Evolutionary conservation across 2,329 filamentous ascomycete species (phyloP).

Genomic region (Monosporascus sp.): DNA sequence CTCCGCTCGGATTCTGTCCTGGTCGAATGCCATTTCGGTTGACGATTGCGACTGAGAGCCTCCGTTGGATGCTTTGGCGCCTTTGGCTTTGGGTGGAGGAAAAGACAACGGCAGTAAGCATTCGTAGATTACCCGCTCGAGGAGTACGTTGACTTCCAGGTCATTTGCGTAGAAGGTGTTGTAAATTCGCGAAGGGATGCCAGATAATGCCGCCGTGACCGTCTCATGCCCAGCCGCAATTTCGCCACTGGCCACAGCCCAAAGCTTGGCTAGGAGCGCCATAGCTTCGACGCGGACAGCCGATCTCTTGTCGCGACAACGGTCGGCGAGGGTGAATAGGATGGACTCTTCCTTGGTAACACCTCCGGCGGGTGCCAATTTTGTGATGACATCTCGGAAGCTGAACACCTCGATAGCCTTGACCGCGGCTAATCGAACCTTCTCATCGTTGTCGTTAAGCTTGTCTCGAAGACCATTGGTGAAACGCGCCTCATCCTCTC

Average conservation of each 20-base stretch:
- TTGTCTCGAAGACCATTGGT: conserved; percentile 72
- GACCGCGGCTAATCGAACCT: conserved; percentile 83
- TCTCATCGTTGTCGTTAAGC: conserved; percentile 83
- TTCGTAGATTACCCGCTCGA: conserved; percentile 83
- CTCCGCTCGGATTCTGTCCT: conserved; percentile 75
- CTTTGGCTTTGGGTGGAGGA: conserved; percentile 61
- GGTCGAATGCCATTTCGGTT: conserved; percentile 47
- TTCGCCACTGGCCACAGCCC: conserved; percentile 88
- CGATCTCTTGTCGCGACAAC: conserved; percentile 80
- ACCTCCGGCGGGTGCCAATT: conserved; percentile 71
- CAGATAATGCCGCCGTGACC: conserved; percentile 68
- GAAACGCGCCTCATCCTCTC: conserved; percentile 72
- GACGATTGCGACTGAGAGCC: conserved; percentile 46
- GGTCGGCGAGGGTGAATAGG: conserved; percentile 75
- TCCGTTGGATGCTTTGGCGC: conserved; percentile 56
- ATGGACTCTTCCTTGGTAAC: conserved; percentile 73
- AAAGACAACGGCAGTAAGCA: conserved; percentile 85
- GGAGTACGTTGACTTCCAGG: conserved; percentile 72
- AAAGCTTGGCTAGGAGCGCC: conserved; percentile 76
- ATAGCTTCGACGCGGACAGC: conserved; percentile 82
- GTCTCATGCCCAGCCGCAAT: conserved; percentile 77
- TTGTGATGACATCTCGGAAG: conserved; percentile 74
- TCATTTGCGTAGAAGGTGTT: conserved; percentile 90
- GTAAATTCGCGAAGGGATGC: conserved; percentile 79
- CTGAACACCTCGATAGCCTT: conserved; percentile 76